Conservation (phyloP, 2,329 filamentous ascomycete species). For the Pestalotiopsis sp. region DNA sequence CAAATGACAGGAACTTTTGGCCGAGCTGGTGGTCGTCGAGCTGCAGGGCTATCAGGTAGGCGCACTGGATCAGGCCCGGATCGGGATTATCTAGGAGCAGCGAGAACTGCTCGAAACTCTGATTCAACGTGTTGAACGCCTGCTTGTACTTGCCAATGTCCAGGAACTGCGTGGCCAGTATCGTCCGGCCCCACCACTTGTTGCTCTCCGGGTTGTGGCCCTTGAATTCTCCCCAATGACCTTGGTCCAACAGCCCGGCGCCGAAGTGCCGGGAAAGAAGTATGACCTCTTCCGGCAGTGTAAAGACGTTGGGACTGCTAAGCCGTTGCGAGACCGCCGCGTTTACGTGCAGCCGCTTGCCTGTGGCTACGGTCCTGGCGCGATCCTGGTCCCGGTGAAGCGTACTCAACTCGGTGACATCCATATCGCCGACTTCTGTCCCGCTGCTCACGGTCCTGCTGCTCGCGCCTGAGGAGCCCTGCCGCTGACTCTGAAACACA, state of each 20-base stretch:
- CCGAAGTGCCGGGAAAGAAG: background rate
- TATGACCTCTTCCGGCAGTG: slow-evolving; percentile 11
- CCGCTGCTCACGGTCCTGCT: background rate
- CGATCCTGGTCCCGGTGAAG: background rate
- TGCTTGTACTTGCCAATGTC: slow-evolving; percentile 8
- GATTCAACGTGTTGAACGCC: slow-evolving; percentile 4
- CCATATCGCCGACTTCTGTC: background rate
- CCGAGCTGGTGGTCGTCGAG: background rate
- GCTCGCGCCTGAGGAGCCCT: background rate
- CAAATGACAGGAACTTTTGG: slow-evolving; percentile 7
- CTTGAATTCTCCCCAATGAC: background rate
- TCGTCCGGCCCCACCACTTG: slow-evolving; percentile 6
- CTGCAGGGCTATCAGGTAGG: slow-evolving; percentile 4
- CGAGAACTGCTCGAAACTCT: slow-evolving; percentile 9
- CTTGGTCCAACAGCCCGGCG: background rate
- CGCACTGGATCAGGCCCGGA: slow-evolving; percentile 1
- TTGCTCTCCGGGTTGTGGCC: background rate
- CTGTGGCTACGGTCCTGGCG: background rate
- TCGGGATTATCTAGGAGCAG: slow-evolving; percentile 6
- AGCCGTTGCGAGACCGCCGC: background rate
- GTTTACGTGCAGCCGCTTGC: background rate
- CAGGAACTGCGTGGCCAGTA: slow-evolving; percentile 2
- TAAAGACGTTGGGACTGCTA: background rate
- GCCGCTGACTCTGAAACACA: background rate
- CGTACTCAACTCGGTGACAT: background rate